These are phyloP conservation scores for Mangifera indica DNA, from an alignment of 345 rosid species.

Conservation along the genomic window DNA sequence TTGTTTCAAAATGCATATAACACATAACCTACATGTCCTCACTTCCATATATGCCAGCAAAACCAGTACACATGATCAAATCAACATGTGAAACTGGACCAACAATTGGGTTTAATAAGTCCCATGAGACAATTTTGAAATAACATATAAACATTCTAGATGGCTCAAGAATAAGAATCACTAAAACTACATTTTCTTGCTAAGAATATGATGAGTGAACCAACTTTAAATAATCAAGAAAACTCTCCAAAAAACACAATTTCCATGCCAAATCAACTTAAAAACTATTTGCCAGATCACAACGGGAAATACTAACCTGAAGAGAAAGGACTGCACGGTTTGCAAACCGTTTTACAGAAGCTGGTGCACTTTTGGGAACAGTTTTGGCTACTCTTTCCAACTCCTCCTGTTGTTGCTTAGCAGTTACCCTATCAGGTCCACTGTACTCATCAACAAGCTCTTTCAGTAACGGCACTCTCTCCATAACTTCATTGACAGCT, in stretches of 20 bases:
- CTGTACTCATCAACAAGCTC: constrained; percentile 75
- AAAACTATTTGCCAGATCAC: background rate
- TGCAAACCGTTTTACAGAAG: constrained; percentile 70
- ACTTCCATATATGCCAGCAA: background rate
- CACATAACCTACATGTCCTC: background rate
- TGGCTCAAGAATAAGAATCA: background rate
- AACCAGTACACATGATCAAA: background rate
- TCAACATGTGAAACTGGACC: background rate
- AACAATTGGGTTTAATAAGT: background rate
- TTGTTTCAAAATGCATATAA: background rate
- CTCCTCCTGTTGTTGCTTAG: constrained; percentile 76
- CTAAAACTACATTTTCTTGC: background rate
- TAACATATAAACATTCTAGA: background rate
- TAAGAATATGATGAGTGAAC: background rate
- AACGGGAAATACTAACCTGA: constrained; percentile 45
- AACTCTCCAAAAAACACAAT: background rate
- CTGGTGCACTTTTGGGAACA: constrained; percentile 64
- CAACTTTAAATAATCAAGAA: background rate
- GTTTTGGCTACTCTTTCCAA: constrained; percentile 78
- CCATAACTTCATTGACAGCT: constrained; percentile 65
- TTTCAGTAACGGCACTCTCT: constrained; percentile 63
- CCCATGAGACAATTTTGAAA: background rate
- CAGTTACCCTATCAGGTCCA: constrained; percentile 89
- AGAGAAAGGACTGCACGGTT: constrained; percentile 76
- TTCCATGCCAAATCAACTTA: background rate